Evolutionary conservation across 2,329 filamentous ascomycete species (phyloP).

Genomic region (Didymella arachidicola): DNA sequence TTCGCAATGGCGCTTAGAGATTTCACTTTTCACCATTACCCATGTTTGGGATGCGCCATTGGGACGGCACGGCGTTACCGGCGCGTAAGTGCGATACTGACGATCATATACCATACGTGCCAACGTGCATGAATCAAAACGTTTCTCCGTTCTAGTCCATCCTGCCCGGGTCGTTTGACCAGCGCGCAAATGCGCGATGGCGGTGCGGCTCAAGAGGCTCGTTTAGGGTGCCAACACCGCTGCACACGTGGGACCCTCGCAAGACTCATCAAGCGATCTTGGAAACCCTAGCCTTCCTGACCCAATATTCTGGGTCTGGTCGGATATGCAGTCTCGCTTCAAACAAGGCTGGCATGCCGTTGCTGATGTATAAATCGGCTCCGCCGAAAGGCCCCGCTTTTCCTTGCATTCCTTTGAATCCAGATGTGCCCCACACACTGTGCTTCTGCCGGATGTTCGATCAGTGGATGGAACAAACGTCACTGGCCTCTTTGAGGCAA

Average conservation of each 20-base stretch:
- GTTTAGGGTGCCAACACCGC: background rate
- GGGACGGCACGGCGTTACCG: constrained; percentile 37
- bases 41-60: constrained; percentile 22
- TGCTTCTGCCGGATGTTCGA: background rate
- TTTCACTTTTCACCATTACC: constrained; percentile 14
- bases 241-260: constrained; percentile 2
- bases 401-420: background rate
- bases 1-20: constrained; percentile 45
- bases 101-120: constrained; percentile 16
- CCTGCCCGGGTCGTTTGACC: background rate
- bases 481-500: background rate
- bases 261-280: background rate
- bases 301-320: background rate
- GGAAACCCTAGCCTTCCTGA: background rate
- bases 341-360: background rate
- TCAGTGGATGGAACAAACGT: background rate
- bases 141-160: background rate
- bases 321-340: background rate
- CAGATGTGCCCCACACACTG: background rate
- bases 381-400: background rate
- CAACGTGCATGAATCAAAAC: constrained; percentile 17
- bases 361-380: background rate
- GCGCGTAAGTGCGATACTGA: constrained; percentile 14
- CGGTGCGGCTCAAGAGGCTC: background rate
- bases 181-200: background rate